Evolutionary conservation across 2,329 filamentous ascomycete species (phyloP), one percentile per base, ranked within the genome.

Genomic region (Capronia americana): DNA sequence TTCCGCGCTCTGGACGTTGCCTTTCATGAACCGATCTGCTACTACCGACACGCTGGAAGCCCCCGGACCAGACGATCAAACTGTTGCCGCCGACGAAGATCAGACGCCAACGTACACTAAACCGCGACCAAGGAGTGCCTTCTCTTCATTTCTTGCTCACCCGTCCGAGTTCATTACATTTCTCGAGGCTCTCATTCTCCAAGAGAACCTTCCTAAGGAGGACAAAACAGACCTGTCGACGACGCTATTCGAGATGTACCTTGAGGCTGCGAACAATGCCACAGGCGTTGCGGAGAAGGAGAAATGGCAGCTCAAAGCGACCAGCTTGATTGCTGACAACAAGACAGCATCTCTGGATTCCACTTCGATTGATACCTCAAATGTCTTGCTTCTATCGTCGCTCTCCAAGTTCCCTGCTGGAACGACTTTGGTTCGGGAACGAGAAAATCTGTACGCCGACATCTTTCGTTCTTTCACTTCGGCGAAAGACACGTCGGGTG

Each of bases 381-480:
- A 96, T 73, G 92, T 99, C 14, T 85, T 99, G 0, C 84, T 99
- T 0, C 85, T 99, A 2, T 99, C 96, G 0, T 92, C 98, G 74
- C 83, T 99, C 3, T 93, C 93, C 3, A 87, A 93, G 72, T 99
- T 98, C 81, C 86, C 87, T 53, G 92, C 96, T 74, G 95, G 95
- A 20, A 97, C 93, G 0, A 92, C 92, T 1, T 86, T 99, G 1
- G 93, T 99, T 63, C 92, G 93, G 71, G 95, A 99, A 80, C 92
- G 97, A 75, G 92, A 96, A 66, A 93, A 93, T 23, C 85, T 99
- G 2, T 86, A 92, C 50, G 95, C 93, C 64, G 95, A 99, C 78
- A 98, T 99, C 66, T 98, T 99, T 82, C 90, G 95, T 57, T 97
- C 94, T 0, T 97, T 96, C 77, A 97, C 94, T 1, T 88, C 93